Base-by-base conservation (phyloP, 2,329 filamentous ascomycete species). In the Talaromyces albobiverticillius region DNA sequence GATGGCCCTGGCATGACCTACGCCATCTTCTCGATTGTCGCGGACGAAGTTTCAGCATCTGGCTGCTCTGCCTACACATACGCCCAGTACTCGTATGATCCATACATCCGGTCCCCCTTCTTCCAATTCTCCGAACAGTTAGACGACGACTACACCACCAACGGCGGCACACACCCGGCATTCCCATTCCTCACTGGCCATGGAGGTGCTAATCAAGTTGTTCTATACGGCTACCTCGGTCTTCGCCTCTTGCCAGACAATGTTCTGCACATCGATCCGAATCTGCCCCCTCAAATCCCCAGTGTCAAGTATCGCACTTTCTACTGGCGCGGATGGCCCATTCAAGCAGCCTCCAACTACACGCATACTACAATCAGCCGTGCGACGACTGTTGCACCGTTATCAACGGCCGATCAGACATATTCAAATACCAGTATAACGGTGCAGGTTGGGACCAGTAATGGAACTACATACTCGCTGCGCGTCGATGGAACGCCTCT, bases 1-100 rank as follows among this genome's bases (percentile, higher is more conserved):
- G 79, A 87, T 59, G 86, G 86, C 0, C 86, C 86, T 1, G 86
- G 82, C 3, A 89, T 89, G 86, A 89, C 86, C 1, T 89, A 86
- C 67, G 83, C 83, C 9, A 82, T 87, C 9, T 88, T 87, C 67
- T 82, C 82, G 45, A 81, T 88, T 46, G 82, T 84, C 26, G 85
- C 86, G 13, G 87, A 85, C 54, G 77, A 82, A 46, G 75, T 88
- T 10, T 84, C 83, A 1, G 81, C 80, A 2, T 86, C 84, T 2
- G 86, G 86, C 2, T 89, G 86, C 66, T 82, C 85, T 1, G 79
- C 82, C 3, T 88, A 83, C 64, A 88, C 85, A 0, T 89, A 89
- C 63, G 79, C 82, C 6, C 75, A 87, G 16, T 83, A 84, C 58
- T 82, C 82, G 0, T 82, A 80, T 26, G 74, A 82, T 25, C 85